Conservation (phyloP, 2,329 filamentous ascomycete genomes). For the Colletotrichum sp. region DNA sequence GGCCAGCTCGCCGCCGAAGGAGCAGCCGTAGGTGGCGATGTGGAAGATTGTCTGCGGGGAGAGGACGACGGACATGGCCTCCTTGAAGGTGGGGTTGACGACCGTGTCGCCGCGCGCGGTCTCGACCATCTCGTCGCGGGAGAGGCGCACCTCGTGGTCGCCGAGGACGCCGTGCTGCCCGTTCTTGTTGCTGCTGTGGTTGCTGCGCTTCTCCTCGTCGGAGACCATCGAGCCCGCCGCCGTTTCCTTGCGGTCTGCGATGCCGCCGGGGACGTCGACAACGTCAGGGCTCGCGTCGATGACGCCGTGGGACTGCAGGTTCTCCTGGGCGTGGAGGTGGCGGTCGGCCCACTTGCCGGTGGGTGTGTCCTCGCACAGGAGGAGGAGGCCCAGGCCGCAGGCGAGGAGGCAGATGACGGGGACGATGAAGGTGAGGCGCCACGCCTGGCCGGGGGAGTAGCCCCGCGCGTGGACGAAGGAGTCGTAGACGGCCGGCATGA, state of each 20-base stretch:
- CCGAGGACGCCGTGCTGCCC: conserved; percentile 34
- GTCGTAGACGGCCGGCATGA: conserved; percentile 90
- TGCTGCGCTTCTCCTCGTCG: conserved; percentile 39
- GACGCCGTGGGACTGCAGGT: conserved; percentile 51
- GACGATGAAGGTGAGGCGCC: conserved; percentile 85
- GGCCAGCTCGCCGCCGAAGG: conserved; percentile 67
- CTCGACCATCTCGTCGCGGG: conserved; percentile 57
- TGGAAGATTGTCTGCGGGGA: conserved; percentile 62
- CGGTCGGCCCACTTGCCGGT: conserved; percentile 83
- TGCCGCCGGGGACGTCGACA: conserved; percentile 55
- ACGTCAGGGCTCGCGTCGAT: conserved; percentile 48
- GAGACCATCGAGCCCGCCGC: conserved; percentile 27
- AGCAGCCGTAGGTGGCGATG: conserved; percentile 64
- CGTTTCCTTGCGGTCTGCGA: conserved; percentile 42
- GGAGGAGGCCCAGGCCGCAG: conserved; percentile 71
- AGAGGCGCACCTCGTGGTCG: conserved; percentile 51
- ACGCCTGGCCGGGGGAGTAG: conserved; percentile 71
- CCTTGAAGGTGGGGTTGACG: conserved; percentile 60
- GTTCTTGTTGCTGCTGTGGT: conserved; percentile 31
- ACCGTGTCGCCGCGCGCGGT: conserved; percentile 58
- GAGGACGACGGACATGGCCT: conserved; percentile 49
- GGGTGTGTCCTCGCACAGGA: conserved; percentile 82
- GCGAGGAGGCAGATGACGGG: conserved; percentile 77
- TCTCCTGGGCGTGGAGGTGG: conserved; percentile 60
- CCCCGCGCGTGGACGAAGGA: conserved; percentile 67